Conservation (phyloP, 192 early-diverging fungal species). For the Backusella macrospora region DNA sequence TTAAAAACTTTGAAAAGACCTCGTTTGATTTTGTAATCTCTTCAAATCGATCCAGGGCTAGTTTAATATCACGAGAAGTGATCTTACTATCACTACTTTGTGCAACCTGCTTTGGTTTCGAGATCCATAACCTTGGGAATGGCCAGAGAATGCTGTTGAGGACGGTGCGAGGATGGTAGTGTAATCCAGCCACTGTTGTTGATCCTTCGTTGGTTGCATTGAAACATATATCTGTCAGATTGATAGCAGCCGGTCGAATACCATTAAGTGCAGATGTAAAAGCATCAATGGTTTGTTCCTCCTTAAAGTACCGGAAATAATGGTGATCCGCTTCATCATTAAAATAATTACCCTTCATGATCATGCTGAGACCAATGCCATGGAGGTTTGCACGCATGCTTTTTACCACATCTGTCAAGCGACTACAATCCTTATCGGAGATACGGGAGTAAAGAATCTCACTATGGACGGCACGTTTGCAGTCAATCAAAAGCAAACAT, state of each 20-base stretch:
- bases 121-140: neutral
- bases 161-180: neutral
- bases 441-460: slow-evolving; percentile 14
- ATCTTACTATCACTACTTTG: neutral
- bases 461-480: slow-evolving; percentile 20
- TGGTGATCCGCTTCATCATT: neutral
- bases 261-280: neutral
- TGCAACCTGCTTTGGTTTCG: neutral
- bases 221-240: neutral
- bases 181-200: neutral
- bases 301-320: neutral
- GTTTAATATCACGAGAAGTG: neutral
- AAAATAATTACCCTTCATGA: slow-evolving; percentile 3
- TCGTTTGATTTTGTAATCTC: neutral
- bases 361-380: slow-evolving; percentile 17
- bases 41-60: neutral
- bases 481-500: slow-evolving; percentile 7
- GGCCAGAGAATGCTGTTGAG: slow-evolving; percentile 14
- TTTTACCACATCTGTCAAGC: slow-evolving; percentile 13
- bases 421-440: slow-evolving; percentile 20
- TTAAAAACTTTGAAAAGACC: neutral
- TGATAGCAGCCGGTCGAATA: neutral
- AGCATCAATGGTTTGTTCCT: neutral
- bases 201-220: neutral
- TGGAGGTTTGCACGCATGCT: slow-evolving; percentile 12